Evolutionary conservation across 2,329 filamentous ascomycete genomes (phyloP), one percentile per base, ranked within the genome.

Genomic region (Curvularia sp.): DNA sequence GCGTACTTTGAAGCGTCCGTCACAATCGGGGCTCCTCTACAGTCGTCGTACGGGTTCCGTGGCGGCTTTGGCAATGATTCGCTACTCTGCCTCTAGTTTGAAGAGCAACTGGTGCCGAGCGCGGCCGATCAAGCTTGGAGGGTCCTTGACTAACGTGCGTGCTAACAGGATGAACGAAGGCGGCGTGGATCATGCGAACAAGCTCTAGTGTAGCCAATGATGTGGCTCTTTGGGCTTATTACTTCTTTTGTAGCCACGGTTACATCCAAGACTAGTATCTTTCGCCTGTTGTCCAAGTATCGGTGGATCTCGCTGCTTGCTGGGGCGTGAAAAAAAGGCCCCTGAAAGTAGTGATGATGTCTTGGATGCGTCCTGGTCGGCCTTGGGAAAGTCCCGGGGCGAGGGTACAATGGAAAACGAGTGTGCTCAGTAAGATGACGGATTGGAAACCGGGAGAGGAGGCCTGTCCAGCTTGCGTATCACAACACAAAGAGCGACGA

Each of bases 61-160:
- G 63, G 61, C 53, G 59, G 51, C 56, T 53, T 55, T 58, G 49
- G 58, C 50, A 60, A 55, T 58, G 60, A 59, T 55, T 64, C 63
- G 69, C 61, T 60, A 53, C 61, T 57, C 63, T 52, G 57, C 54
- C 47, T 64, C 64, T 68, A 70, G 65, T 66, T 63, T 60, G 57
- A 65, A 63, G 64, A 60, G 60, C 67, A 74, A 71, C 68, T 67
- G 69, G 66, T 64, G 68, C 67, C 53, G 69, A 66, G 66, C 66
- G 68, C 69, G 65, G 61, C 57, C 58, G 66, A 63, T 68, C 54
- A 50, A 59, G 57, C 55, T 57, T 64, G 55, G 70, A 63, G 63
- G 64, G 62, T 67, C 60, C 66, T 60, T 68, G 60, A 64, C 69
- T 67, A 70, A 51, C 60, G 58, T 63, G 62, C 61, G 60, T 64